Evolutionary conservation across 345 rosid genomes (phyloP).

Genomic region (Ricinus communis): DNA sequence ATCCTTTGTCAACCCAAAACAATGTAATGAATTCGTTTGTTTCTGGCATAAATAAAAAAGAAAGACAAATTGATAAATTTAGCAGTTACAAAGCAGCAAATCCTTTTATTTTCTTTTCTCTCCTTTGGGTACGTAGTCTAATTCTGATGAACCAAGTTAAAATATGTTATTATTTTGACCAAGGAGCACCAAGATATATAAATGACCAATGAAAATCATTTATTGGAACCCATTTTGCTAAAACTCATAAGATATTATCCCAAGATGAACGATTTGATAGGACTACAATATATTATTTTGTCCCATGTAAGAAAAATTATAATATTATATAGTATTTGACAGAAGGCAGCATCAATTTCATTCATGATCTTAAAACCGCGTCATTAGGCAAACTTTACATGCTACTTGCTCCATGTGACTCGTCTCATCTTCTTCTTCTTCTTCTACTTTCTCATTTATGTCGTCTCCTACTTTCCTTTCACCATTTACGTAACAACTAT

Average conservation of each 20-base stretch:
- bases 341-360: neutral
- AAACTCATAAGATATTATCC: neutral
- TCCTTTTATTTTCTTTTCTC: no score
- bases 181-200: neutral
- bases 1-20: neutral
- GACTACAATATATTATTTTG: neutral
- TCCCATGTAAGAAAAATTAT: neutral
- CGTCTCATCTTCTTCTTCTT: conserved; percentile 32
- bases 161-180: no score
- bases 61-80: no score
- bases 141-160: no score
- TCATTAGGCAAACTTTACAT: neutral
- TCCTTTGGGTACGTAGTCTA: no score
- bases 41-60: no score
- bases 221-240: neutral
- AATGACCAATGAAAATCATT: neutral
- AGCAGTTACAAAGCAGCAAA: no score
- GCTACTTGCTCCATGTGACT: conserved; percentile 37
- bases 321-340: no score
- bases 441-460: conserved; percentile 30
- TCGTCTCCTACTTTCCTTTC: conserved; percentile 28
- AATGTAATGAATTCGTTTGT: neutral
- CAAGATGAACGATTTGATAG: neutral
- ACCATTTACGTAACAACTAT: conserved; percentile 7
- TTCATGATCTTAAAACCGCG: conserved; percentile 12